Base-by-base conservation (phyloP, 2,329 filamentous ascomycete species). In the Epicoccum sorghinum region DNA sequence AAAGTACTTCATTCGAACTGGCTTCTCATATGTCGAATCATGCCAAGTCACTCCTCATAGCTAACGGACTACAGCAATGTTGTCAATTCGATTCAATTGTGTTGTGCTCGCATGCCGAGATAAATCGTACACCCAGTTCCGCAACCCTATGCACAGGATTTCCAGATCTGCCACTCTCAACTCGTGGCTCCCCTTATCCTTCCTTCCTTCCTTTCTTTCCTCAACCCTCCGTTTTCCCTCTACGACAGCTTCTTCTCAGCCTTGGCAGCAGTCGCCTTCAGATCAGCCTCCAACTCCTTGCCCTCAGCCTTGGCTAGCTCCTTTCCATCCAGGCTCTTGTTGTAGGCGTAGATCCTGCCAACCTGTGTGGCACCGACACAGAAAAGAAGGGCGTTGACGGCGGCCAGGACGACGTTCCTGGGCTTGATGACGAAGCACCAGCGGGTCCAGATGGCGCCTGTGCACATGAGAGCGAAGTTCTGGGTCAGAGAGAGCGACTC, bases 401-500 rank as follows among this genome's bases (percentile, higher is more conserved):
- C 87, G 58, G 95, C 95, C 55, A 99, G 87, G 58, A 97, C 89
- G 71, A 92, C 80, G 83, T 99, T 99, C 78, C 87, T 87, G 53
- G 95, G 95, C 78, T 87, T 92, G 79, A 99, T 99, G 77, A 99
- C 89, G 74, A 98, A 83, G 83, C 95, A 99, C 95, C 95, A 99
- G 65, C 95, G 86, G 40, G 95, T 99, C 95, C 95, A 99, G 83
- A 99, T 99, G 62, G 89, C 79, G 64, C 95, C 95, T 8, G 95
- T 99, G 67, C 87, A 87, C 73, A 91, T 95, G 66, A 99, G 85
- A 55, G 95, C 93, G 45, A 82, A 82, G 80, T 98, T 99, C 79
- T 97, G 93, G 27, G 90, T 95, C 59, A 97, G 81, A 36, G 93
- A 97, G 65, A 99, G 90, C 77, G 92, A 91, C 77, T 96, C 90